Conservation (phyloP, 441 rosid species). For the Erysimum pusillum region DNA sequence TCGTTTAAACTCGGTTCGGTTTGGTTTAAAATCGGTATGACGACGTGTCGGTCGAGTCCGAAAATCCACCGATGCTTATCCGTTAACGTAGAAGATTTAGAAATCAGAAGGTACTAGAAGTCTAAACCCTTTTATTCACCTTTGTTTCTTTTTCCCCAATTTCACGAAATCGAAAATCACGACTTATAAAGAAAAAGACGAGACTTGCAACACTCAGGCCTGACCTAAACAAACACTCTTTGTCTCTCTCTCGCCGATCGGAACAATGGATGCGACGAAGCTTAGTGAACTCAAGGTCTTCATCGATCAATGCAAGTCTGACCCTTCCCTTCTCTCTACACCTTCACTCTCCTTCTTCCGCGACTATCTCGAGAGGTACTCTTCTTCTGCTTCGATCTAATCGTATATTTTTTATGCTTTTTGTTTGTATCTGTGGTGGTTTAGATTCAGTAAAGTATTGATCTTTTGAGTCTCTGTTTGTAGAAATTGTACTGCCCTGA, state of each 20-base stretch:
- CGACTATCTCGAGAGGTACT: slow-evolving; percentile 84
- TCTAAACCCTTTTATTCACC: slow-evolving; percentile 16
- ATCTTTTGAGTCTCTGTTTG: slow-evolving; percentile 27
- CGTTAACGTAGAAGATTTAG: background rate
- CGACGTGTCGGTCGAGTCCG: too few species aligned
- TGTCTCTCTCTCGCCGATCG: slow-evolving; percentile 36
- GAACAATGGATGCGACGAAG: slow-evolving; percentile 71
- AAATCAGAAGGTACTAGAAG: slow-evolving; percentile 41
- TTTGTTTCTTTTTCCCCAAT: slow-evolving; percentile 1
- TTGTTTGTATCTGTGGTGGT: background rate
- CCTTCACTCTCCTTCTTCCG: slow-evolving; percentile 95
- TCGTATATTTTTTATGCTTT: slow-evolving; percentile 12
- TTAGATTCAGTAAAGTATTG: slow-evolving; percentile 25
- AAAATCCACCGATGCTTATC: slow-evolving; percentile 30
- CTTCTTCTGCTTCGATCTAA: slow-evolving; percentile 16
- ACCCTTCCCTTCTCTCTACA: slow-evolving; percentile 80
- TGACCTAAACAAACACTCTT: slow-evolving; percentile 30
- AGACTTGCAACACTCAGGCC: slow-evolving; percentile 33
- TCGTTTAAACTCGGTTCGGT: too few species aligned
- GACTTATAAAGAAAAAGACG: slow-evolving; percentile 25
- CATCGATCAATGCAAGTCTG: slow-evolving; percentile 79
- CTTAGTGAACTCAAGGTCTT: slow-evolving; percentile 69
- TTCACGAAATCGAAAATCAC: slow-evolving; percentile 1
- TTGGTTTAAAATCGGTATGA: too few species aligned
- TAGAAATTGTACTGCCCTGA: background rate